Evolutionary conservation across 495 filamentous ascomycete species (phyloP).

Genomic region (Aspergillus carlsbadensis): DNA sequence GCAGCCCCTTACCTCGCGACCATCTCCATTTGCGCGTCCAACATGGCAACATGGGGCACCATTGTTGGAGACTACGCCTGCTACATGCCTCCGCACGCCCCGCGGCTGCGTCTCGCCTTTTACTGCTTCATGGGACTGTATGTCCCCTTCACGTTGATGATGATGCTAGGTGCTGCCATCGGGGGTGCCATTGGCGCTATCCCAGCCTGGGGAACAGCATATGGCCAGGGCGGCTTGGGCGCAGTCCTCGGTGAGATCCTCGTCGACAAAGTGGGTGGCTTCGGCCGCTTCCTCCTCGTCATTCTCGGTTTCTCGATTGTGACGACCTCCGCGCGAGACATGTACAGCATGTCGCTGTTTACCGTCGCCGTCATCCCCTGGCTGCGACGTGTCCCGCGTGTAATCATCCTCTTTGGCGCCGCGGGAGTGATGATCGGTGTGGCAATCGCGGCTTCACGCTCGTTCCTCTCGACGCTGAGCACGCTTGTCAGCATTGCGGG

Average conservation of each 20-base stretch:
- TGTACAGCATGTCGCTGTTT: slow-evolving; percentile 4
- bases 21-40: slow-evolving; percentile 4
- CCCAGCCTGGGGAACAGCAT: background rate
- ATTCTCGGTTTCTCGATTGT: background rate
- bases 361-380: background rate
- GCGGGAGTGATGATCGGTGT: background rate
- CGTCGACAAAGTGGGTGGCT: background rate
- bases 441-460: background rate
- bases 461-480: background rate
- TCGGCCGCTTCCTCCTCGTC: background rate
- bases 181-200: background rate
- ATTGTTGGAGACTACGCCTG: slow-evolving; percentile 5
- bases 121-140: slow-evolving; percentile 5
- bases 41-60: slow-evolving; percentile 7
- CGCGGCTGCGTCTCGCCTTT: background rate
- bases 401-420: background rate
- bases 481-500: background rate
- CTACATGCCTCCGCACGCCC: slow-evolving; percentile 4
- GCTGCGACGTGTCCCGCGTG: background rate
- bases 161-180: background rate
- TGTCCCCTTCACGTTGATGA: background rate
- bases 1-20: background rate
- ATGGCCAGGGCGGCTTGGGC: background rate
- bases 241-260: background rate
- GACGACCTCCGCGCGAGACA: slow-evolving; percentile 2